Base-by-base conservation (phyloP, 768 basidiomycete genomes). In the Hydnomerulius pinastri region DNA sequence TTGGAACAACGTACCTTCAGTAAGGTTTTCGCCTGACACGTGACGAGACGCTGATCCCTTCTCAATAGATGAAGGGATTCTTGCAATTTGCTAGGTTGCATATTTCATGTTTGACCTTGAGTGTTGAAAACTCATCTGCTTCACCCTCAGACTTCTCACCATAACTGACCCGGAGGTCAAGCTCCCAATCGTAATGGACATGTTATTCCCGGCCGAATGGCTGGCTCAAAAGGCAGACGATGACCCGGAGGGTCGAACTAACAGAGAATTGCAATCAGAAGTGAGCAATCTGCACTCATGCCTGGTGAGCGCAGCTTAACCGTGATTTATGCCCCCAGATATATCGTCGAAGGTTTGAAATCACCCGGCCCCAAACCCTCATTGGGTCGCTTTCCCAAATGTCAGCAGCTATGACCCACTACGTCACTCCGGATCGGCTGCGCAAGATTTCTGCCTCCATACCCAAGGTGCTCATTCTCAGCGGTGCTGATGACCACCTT, bases 371-470 rank as follows among this genome's bases (percentile, higher is more conserved):
- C 3, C 91, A 90, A 56, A 72, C 69, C 3, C 63, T 84, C 44
- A 51, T 79, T 15, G 90, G 90, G 0, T 69, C 79, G 23, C 49
- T 92, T 13, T 89, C 86, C 10, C 92, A 93, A 64, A 83, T 87
- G 80, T 73, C 71, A 12, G 87, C 90, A 1, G 83, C 60, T 0
- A 54, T 87, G 1, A 86, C 83, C 0, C 89, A 92, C 61, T 60
- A 76, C 45, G 82, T 90, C 56, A 60, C 70, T 4, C 66, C 77
- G 0, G 72, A 73, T 0, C 74, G 78, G 4, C 73, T 87, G 17
- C 66, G 68, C 11, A 61, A 51, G 29, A 78, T 89, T 38, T 79
- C 82, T 0, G 61, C 66, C 0, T 69, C 72, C 4, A 78, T 91
- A 18, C 84, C 87, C 10, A 89, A 88, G 61, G 75, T 90, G 7